phyloP scores from a whole-genome alignment of 495 filamentous ascomycete species.

The Tuber indicum region DNA sequence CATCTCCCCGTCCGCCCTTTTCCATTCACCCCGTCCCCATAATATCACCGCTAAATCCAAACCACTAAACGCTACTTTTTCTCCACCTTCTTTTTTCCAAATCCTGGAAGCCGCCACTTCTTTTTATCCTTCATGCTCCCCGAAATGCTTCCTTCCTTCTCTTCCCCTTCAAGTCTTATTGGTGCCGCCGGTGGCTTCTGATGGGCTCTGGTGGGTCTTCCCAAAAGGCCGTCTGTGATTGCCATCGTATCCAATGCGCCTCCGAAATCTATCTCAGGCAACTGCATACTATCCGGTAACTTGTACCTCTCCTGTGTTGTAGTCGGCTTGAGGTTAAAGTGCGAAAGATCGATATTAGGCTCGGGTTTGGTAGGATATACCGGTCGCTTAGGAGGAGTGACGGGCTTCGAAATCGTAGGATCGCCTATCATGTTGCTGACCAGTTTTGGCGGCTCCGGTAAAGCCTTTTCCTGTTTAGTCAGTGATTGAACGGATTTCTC shows the following conservation, averaged over 20 bases:
- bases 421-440: not conserved
- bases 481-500: not conserved
- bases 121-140: not conserved
- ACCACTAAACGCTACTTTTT: not conserved
- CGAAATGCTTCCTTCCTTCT: not conserved
- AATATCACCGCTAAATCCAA: not conserved
- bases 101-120: not conserved
- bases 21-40: not conserved
- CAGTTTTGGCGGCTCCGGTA: not conserved
- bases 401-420: not conserved
- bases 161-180: not conserved
- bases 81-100: not conserved
- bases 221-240: not conserved
- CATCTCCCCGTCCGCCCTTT: not conserved
- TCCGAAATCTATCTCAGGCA: conserved; percentile 1
- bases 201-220: not conserved
- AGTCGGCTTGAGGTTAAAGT: not conserved
- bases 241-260: not conserved
- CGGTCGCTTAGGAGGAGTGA: not conserved
- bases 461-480: not conserved
- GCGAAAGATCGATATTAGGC: not conserved
- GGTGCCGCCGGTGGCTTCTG: not conserved
- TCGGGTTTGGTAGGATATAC: not conserved
- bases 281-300: not conserved
- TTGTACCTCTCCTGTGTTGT: not conserved